A percentile compares a stretch with the other conserved stretches of the same genome.
phyloP scores from a whole-genome alignment of 2,329 filamentous ascomycete species.

The Penicillium expansum region DNA sequence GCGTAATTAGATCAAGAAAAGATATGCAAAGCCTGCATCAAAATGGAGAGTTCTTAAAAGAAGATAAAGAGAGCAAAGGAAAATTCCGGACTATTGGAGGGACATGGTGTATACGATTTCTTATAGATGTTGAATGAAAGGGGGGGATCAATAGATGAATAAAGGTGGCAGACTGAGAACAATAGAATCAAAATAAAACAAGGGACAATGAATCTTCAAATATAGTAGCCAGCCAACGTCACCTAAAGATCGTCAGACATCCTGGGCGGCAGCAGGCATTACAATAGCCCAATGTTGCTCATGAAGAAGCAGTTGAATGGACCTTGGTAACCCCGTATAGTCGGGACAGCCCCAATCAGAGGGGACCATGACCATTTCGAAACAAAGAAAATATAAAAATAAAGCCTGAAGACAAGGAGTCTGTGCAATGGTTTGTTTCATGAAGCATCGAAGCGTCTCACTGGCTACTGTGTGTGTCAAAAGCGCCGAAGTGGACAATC shows the following conservation, averaged over 20 bases:
- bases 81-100: background rate
- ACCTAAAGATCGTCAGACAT: conserved; percentile 1
- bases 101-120: conserved; percentile 3
- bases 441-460: conserved; percentile 17
- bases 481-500: conserved; percentile 13
- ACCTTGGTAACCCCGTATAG: conserved; percentile 8
- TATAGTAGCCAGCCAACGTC: conserved; percentile 3
- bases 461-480: conserved; percentile 18
- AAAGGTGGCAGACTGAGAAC: background rate
- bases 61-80: conserved; percentile 5
- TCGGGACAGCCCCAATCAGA: conserved; percentile 17
- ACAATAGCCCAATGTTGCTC: conserved; percentile 3
- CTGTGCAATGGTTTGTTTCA: conserved; percentile 26
- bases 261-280: conserved; percentile 15
- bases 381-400: conserved; percentile 22
- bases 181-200: conserved; percentile 7
- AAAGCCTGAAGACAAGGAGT: conserved; percentile 10
- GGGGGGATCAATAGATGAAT: conserved; percentile 7
- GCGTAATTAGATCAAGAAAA: background rate
- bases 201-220: conserved; percentile 11
- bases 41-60: background rate
- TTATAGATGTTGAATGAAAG: conserved; percentile 5
- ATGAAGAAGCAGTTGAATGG: conserved; percentile 16
- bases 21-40: background rate
- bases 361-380: conserved; percentile 1